Base-by-base conservation (phyloP, 2,329 filamentous ascomycete genomes). In the Xylaria sp. region DNA sequence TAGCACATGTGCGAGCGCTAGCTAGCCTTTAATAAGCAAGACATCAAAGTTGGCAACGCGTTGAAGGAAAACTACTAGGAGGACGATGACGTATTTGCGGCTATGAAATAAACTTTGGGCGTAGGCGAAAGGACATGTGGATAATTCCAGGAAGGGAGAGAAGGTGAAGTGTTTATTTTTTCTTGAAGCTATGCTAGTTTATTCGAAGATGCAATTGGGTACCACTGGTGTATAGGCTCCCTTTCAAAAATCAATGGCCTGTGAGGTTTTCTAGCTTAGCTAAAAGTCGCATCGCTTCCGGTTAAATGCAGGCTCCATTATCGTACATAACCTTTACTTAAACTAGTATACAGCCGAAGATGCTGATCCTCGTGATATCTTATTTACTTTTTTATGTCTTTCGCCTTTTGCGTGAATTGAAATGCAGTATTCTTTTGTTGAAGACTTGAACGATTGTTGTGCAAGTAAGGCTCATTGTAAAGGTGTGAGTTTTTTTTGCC, bases 281-380 rank as follows among this genome's bases (percentile, higher is more conserved):
- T 12, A 48, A 48, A 48, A 8, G 47, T 48, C n/a, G 24, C 47
- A 48, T 48, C 47, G 47, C 47, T 21, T 48, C 47, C 47, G 47
- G 47, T 24, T 48, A 48, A 48, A 48, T 48, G 47, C 47, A 48
- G 21, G 47, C 6, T 48, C 11, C 47, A 6, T 19, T 48, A 48
- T 5, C 11, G n/a, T 24, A 24, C 47, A 48, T 48, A n/a, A 17
- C 47, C n/a, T n/a, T 21, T 9, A 5, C 9, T 17, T 17, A 1
- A 14, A 17, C 11, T 14, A 5, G 39, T 42, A 42, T 42, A 14
- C 12, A 42, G 39, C 39, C 39, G 39, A 42, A 17, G 14, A 11
- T 17, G 39, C 39, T 42, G 14, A 17, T 42, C 39, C 39, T 17
- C 11, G 11, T 17, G 36, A 42, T 42, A 17, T 1, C 14, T 42